phyloP scores from a whole-genome alignment of 208 protist species.

The Tritrichomonas foetus region DNA sequence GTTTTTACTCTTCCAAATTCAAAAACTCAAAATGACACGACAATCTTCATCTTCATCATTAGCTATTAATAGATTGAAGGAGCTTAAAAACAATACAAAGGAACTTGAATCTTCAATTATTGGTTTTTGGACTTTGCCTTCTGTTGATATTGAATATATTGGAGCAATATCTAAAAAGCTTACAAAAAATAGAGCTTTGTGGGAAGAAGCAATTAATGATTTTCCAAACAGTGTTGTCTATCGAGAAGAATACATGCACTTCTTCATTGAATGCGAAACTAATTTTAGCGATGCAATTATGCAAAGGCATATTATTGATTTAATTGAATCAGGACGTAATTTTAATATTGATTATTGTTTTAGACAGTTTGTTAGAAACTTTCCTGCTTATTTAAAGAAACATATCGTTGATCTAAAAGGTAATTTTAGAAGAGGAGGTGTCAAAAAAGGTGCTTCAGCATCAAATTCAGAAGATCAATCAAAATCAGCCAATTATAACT shows the following conservation, averaged over 20 bases:
- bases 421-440: neutral
- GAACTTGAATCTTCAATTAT: too few relatives aligned
- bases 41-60: neutral
- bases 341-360: neutral
- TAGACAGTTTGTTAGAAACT: neutral
- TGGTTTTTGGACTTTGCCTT: neutral
- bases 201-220: neutral
- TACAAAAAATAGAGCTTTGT: neutral
- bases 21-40: neutral
- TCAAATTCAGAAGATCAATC: too few relatives aligned
- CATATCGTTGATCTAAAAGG: neutral
- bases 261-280: neutral
- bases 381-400: slow-evolving; percentile 18
- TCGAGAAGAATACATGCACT: neutral
- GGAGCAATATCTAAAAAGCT: too few relatives aligned
- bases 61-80: neutral
- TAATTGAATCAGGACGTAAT: neutral
- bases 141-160: neutral
- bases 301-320: neutral
- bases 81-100: neutral
- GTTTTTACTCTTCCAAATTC: neutral
- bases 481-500: too few relatives aligned
- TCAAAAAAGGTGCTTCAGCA: too few relatives aligned
- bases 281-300: neutral
- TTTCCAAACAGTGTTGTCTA: neutral